A percentile compares a stretch with the other conserved stretches of the same genome.
These are phyloP conservation scores for Litchi chinensis DNA, from an alignment of 345 rosid genomes.

Conservation along the genomic window DNA sequence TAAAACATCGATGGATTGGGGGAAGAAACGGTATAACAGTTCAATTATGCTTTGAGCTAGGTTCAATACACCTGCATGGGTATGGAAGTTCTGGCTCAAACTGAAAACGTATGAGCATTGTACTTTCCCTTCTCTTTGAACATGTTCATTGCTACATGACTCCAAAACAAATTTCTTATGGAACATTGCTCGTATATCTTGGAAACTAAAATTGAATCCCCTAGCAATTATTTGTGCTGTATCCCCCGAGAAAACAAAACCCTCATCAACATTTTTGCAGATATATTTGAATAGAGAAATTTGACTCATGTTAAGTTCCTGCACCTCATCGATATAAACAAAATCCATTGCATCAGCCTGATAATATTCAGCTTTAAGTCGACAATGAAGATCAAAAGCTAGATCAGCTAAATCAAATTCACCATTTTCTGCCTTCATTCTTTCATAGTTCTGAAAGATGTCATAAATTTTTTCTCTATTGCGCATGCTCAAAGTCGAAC, in stretches of 20 bases:
- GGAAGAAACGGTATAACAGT: conserved; percentile 48
- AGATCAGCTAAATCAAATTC: conserved; percentile 59
- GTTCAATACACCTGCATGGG: conserved; percentile 52
- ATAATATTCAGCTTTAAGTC: conserved; percentile 30
- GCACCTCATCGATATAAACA: conserved; percentile 62
- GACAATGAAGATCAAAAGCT: conserved; percentile 48
- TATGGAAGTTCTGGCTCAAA: conserved; percentile 57
- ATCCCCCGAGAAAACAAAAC: conserved; percentile 53
- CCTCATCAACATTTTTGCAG: conserved; percentile 42
- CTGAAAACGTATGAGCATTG: conserved; percentile 36
- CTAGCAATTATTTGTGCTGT: conserved; percentile 33
- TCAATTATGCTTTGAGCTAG: conserved; percentile 57
- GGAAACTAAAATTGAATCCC: conserved; percentile 55
- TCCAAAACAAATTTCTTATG: conserved; percentile 41
- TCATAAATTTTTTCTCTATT: conserved; percentile 41
- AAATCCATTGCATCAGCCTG: conserved; percentile 38
- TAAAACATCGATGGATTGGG: conserved; percentile 36
- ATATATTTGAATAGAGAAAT: conserved; percentile 46
- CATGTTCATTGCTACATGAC: background rate
- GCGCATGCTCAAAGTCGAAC: conserved; percentile 33
- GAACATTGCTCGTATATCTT: conserved; percentile 52
- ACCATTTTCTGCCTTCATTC: conserved; percentile 35
- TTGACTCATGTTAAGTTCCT: conserved; percentile 58
- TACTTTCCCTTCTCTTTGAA: conserved; percentile 34
- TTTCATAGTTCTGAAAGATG: conserved; percentile 43